Evolutionary conservation across 306 rosid genomes (phyloP).

Genomic region (Corylus heterophylla): DNA sequence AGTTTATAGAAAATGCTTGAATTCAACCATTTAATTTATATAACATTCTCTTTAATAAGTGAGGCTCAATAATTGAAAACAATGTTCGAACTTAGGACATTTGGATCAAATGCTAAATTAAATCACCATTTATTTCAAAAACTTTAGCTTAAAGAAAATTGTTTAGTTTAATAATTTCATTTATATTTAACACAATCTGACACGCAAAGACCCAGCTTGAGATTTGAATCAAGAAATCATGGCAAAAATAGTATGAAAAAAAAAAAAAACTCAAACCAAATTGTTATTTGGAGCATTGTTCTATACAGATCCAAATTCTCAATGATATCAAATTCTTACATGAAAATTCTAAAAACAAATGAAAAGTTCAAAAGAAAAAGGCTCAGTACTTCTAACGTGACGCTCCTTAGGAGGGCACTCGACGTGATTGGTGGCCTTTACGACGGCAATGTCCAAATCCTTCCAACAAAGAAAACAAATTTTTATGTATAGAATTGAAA

Average conservation of each 20-base stretch:
- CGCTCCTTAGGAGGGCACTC: conserved; percentile 95
- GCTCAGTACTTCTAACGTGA: conserved; percentile 75
- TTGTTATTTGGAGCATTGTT: background rate
- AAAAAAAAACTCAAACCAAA: background rate
- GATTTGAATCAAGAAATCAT: background rate
- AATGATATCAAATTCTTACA: background rate
- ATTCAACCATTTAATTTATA: too few relatives aligned
- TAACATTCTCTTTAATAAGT: too few relatives aligned
- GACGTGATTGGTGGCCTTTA: conserved; percentile 88
- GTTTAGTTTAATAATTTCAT: too few relatives aligned
- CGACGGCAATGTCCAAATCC: conserved; percentile 96
- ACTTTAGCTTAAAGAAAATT: too few relatives aligned
- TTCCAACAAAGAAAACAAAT: conserved; percentile 21
- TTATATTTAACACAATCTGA: background rate
- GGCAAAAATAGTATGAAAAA: background rate
- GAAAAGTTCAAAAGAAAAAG: background rate
- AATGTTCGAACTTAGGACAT: too few relatives aligned
- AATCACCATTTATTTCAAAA: too few relatives aligned
- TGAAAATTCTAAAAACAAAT: background rate
- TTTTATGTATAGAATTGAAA: conserved; percentile 2
- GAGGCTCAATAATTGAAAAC: too few relatives aligned
- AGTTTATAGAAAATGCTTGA: too few relatives aligned
- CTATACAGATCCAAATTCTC: conserved; percentile 1
- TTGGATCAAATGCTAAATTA: too few relatives aligned
- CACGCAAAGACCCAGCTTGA: background rate